These are phyloP conservation scores for Penicillium coffeae DNA, from an alignment of 495 filamentous ascomycete genomes.

Conservation along the genomic window DNA sequence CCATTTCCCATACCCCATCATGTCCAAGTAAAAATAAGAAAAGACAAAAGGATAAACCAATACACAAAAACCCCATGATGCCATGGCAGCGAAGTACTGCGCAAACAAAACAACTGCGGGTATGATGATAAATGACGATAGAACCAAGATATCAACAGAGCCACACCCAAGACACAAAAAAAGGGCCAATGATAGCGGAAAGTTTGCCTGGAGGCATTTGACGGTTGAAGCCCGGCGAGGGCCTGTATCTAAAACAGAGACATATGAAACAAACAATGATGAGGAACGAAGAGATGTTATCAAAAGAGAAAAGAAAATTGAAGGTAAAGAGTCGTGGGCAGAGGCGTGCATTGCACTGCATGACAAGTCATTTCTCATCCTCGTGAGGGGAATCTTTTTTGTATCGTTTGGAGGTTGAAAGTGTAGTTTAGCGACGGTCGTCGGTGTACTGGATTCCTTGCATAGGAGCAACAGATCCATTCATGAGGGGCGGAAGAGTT, in stretches of 20 bases:
- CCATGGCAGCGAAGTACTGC: not conserved
- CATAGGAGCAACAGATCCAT: constrained; percentile 50
- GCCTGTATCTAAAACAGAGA: not conserved
- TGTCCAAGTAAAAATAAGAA: constrained; percentile 9
- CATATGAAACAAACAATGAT: not conserved
- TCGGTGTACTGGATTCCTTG: constrained; percentile 56
- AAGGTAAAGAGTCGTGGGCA: constrained; percentile 15
- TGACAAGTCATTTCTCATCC: constrained; percentile 30
- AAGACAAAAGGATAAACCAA: constrained; percentile 9
- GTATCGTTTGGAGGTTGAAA: not conserved
- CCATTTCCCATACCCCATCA: constrained; percentile 13
- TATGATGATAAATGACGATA: constrained; percentile 18
- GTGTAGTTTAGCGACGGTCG: constrained; percentile 36
- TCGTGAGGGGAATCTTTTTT: not conserved
- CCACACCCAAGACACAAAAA: constrained; percentile 9
- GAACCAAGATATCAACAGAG: constrained; percentile 1
- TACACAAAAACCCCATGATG: constrained; percentile 3
- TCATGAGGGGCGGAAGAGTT: constrained; percentile 49
- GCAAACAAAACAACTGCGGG: constrained; percentile 17
- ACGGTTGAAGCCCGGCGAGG: not conserved
- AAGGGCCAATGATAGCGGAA: constrained; percentile 1
- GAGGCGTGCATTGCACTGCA: constrained; percentile 17
- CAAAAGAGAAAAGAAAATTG: constrained; percentile 4
- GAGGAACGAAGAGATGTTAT: not conserved
- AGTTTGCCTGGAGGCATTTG: constrained; percentile 2